Conservation (phyloP, 306 rosid genomes). For the Malus fusca region DNA sequence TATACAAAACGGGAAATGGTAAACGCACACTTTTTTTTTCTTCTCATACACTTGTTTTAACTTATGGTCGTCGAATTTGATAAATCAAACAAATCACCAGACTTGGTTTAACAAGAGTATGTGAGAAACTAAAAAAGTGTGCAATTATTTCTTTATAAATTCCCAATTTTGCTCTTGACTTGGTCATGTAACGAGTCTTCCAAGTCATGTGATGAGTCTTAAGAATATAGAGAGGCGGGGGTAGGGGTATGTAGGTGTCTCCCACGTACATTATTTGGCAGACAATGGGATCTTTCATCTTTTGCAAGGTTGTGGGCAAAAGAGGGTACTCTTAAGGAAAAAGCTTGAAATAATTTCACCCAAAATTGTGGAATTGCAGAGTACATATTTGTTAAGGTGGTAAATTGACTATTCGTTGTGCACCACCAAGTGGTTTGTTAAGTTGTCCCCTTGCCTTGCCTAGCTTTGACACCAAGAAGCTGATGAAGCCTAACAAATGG, state of each 20-base stretch:
- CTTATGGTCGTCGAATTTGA: too few species aligned
- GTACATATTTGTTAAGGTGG: neutral
- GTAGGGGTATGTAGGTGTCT: too few species aligned
- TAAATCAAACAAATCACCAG: too few species aligned
- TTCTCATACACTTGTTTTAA: too few species aligned
- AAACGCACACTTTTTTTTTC: neutral
- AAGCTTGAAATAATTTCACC: neutral
- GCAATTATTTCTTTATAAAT: neutral
- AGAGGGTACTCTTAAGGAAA: neutral
- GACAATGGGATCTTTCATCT: neutral
- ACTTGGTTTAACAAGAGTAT: too few species aligned
- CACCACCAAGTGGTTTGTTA: neutral
- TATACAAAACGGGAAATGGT: neutral
- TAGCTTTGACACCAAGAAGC: neutral
- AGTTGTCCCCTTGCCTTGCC: neutral
- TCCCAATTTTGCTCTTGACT: neutral
- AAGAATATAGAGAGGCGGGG: too few species aligned
- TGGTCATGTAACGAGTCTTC: too few species aligned
- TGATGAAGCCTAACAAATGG: neutral
- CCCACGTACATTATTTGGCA: neutral
- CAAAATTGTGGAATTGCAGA: neutral
- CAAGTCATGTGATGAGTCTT: too few species aligned
- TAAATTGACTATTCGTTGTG: neutral
- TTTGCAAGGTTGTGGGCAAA: neutral
- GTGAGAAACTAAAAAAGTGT: too few species aligned